phyloP scores from a whole-genome alignment of 495 filamentous ascomycete species.

The Elasticomyces elasticus region DNA sequence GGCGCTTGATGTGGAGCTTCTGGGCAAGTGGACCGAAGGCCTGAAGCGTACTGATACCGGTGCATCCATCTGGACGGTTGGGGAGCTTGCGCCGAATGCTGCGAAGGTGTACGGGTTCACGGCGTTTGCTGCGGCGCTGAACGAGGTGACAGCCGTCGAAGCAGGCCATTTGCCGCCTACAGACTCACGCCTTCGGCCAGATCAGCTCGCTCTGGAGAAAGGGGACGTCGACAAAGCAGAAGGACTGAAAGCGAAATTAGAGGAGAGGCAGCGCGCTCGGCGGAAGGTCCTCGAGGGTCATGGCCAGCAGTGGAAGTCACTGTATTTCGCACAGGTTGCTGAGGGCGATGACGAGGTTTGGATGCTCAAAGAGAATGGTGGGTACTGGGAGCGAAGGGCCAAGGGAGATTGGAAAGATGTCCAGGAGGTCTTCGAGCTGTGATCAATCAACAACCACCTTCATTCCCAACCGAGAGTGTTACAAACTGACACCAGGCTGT shows the following conservation, averaged over 20 bases:
- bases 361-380: conserved; percentile 73
- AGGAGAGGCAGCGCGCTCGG: conserved; percentile 73
- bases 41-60: conserved; percentile 52
- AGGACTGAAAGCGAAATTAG: conserved; percentile 64
- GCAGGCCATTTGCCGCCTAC: conserved; percentile 61
- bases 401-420: conserved; percentile 61
- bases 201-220: conserved; percentile 78
- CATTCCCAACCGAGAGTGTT: no score
- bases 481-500: no score
- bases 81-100: conserved; percentile 63
- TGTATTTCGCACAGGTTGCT: conserved; percentile 67
- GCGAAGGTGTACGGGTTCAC: conserved; percentile 77
- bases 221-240: conserved; percentile 79
- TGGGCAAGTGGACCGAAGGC: conserved; percentile 74
- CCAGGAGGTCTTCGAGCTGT: conserved; percentile 56
- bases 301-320: conserved; percentile 59
- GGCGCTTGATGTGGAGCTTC: conserved; percentile 50
- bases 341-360: conserved; percentile 45
- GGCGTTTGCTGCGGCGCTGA: conserved; percentile 71
- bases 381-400: conserved; percentile 83
- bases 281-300: conserved; percentile 63
- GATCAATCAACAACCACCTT: no score
- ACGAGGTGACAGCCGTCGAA: conserved; percentile 79
- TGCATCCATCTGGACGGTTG: conserved; percentile 59
- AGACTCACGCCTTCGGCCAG: conserved; percentile 75